Conservation (phyloP, 2,329 filamentous ascomycete species). For the Didymosphaeria variabile region DNA sequence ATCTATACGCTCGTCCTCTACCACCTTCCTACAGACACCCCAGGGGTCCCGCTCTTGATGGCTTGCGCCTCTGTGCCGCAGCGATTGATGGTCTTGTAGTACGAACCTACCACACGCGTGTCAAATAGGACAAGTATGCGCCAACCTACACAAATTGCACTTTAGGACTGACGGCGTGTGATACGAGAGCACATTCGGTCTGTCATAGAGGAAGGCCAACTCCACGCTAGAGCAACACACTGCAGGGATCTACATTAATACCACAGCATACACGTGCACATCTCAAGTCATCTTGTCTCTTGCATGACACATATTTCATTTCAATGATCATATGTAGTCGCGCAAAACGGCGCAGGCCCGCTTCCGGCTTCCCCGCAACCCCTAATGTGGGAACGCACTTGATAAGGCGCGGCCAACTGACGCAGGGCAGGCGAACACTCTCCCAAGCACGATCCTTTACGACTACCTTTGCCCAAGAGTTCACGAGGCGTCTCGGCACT, state of each 20-base stretch:
- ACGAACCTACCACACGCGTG: background rate
- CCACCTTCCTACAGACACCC: too few relatives aligned
- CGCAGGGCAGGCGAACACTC: constrained; percentile 9
- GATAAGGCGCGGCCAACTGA: constrained; percentile 11
- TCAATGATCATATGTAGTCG: constrained; percentile 4
- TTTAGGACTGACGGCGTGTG: background rate
- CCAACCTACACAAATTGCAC: background rate
- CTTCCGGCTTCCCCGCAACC: background rate
- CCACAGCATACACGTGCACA: too few relatives aligned
- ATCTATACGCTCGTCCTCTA: too few relatives aligned
- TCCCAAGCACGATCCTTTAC: background rate
- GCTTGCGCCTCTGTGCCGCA: background rate
- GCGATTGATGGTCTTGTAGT: background rate
- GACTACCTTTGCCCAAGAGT: constrained; percentile 12
- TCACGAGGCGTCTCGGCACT: constrained; percentile 7
- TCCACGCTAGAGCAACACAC: background rate
- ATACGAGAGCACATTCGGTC: background rate
- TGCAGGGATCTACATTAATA: too few relatives aligned
- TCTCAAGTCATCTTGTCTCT: too few relatives aligned
- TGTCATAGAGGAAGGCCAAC: background rate
- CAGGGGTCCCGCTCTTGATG: too few relatives aligned
- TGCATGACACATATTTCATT: too few relatives aligned
- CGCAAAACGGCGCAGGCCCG: constrained; percentile 1
- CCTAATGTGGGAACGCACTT: constrained; percentile 11
- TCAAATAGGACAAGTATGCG: background rate